A percentile compares a stretch with the other conserved stretches of the same genome.
phyloP scores from a whole-genome alignment of 768 basidiomycete species.

The Hysterangium stoloniferum region DNA sequence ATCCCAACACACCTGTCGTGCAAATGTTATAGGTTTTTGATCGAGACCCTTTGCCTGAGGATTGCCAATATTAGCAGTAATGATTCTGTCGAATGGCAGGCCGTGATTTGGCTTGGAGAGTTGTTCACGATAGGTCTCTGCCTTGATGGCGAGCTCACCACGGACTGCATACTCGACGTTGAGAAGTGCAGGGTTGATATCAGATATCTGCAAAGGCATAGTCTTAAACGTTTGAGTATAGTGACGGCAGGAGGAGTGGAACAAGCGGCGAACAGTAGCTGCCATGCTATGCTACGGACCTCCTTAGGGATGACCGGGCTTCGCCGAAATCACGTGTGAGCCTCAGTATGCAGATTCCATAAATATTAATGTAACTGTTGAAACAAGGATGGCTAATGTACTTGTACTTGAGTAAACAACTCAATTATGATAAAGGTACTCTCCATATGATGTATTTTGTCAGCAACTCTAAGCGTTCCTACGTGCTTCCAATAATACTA shows the following conservation, averaged over 20 bases:
- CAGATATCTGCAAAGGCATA: conserved; percentile 47
- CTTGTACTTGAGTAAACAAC: too few relatives aligned
- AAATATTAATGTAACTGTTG: too few relatives aligned
- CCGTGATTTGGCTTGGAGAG: conserved; percentile 50
- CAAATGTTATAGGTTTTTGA: conserved; percentile 88
- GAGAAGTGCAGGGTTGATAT: conserved; percentile 77
- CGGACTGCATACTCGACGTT: conserved; percentile 96
- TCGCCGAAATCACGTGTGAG: too few relatives aligned
- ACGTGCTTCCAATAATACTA: too few relatives aligned
- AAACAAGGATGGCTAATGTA: too few relatives aligned
- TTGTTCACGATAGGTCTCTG: conserved; percentile 69
- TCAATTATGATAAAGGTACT: too few relatives aligned
- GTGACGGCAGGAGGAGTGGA: background rate
- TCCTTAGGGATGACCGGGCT: too few relatives aligned
- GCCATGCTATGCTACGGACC: too few relatives aligned
- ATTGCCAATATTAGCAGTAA: conserved; percentile 96
- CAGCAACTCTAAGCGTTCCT: too few relatives aligned
- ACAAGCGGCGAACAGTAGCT: conserved; percentile 1
- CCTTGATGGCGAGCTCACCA: conserved; percentile 92
- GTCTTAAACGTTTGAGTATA: background rate
- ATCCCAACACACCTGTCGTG: conserved; percentile 76
- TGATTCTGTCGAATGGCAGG: conserved; percentile 83
- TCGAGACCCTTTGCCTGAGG: conserved; percentile 94
- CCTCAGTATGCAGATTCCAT: too few relatives aligned
- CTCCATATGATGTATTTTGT: too few relatives aligned